These are phyloP conservation scores for Suhomyces choctaworum DNA, from an alignment of 1,139 yeast species.

Conservation along the genomic window DNA sequence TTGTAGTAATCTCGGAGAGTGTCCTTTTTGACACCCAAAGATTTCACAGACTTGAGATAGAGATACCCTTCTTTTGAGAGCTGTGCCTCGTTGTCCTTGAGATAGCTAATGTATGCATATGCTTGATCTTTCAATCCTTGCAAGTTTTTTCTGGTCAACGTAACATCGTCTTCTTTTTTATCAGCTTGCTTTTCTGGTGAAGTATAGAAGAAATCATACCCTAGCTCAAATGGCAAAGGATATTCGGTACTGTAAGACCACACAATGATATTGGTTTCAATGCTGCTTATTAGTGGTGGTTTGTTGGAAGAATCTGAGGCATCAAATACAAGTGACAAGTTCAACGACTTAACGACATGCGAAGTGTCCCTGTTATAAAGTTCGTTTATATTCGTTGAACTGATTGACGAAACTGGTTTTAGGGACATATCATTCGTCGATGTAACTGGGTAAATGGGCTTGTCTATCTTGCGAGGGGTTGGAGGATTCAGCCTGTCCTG, in stretches of 20 bases:
- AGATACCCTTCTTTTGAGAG: conserved; percentile 38
- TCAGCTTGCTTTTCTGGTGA: conserved; percentile 18
- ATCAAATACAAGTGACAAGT: conserved; percentile 29
- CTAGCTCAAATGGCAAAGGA: conserved; percentile 43
- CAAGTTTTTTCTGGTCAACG: conserved; percentile 36
- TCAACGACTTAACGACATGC: conserved; percentile 26
- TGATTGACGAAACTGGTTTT: conserved; percentile 21
- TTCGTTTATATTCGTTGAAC: conserved; percentile 27
- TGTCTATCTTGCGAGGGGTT: conserved; percentile 5
- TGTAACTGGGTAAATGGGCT: conserved; percentile 1
- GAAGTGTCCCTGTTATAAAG: conserved; percentile 33
- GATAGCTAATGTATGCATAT: conserved; percentile 33
- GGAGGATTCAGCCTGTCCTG: conserved; percentile 6
- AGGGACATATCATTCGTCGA: conserved; percentile 11
- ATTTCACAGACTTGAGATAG: conserved; percentile 41
- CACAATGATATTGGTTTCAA: conserved; percentile 41
- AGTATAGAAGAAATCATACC: conserved; percentile 46
- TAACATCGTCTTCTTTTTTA: conserved; percentile 26
- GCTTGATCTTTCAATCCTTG: conserved; percentile 40
- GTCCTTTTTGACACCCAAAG: conserved; percentile 45
- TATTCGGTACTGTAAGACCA: conserved; percentile 48
- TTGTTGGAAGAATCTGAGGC: conserved; percentile 22
- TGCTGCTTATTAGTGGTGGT: conserved; percentile 35
- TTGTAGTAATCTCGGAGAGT: conserved; percentile 41
- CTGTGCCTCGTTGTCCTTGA: conserved; percentile 34